phyloP scores from a whole-genome alignment of 2,329 filamentous ascomycete genomes.

The Ophiostoma himal-ulmi region DNA sequence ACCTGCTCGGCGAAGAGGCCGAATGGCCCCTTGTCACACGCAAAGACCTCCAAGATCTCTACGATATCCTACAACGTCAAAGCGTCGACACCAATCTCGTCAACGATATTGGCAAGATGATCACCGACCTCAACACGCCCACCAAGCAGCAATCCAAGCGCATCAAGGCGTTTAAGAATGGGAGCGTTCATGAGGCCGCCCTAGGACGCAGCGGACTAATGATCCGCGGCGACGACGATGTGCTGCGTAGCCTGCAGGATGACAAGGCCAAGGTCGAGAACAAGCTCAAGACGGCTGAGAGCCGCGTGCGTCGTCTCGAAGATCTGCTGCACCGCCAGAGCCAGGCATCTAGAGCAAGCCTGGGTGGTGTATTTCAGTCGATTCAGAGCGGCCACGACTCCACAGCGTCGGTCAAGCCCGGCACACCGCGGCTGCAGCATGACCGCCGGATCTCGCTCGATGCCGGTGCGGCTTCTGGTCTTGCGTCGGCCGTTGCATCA shows the following conservation, averaged over 20 bases:
- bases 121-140: constrained; percentile 73
- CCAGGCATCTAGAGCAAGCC: constrained; percentile 49
- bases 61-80: constrained; percentile 59
- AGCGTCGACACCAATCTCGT: constrained; percentile 61
- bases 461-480: constrained; percentile 29
- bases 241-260: constrained; percentile 68
- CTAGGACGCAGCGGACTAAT: constrained; percentile 81
- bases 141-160: constrained; percentile 82
- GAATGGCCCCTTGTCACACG: constrained; percentile 73
- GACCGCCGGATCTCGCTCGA: constrained; percentile 45
- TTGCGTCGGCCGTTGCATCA: not conserved
- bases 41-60: constrained; percentile 69
- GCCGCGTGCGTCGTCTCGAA: constrained; percentile 83
- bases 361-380: constrained; percentile 50
- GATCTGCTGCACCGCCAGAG: constrained; percentile 83
- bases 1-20: constrained; percentile 70
- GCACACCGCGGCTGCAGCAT: constrained; percentile 35
- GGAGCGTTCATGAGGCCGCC: constrained; percentile 85
- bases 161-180: constrained; percentile 91
- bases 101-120: constrained; percentile 66
- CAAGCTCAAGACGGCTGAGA: constrained; percentile 75
- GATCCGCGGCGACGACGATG: constrained; percentile 80
- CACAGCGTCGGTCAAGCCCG: constrained; percentile 41
- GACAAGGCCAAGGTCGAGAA: constrained; percentile 72
- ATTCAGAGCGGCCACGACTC: constrained; percentile 44